Evolutionary conservation across 257 asterid genomes (phyloP).

Genomic region (Apocynum venetum): DNA sequence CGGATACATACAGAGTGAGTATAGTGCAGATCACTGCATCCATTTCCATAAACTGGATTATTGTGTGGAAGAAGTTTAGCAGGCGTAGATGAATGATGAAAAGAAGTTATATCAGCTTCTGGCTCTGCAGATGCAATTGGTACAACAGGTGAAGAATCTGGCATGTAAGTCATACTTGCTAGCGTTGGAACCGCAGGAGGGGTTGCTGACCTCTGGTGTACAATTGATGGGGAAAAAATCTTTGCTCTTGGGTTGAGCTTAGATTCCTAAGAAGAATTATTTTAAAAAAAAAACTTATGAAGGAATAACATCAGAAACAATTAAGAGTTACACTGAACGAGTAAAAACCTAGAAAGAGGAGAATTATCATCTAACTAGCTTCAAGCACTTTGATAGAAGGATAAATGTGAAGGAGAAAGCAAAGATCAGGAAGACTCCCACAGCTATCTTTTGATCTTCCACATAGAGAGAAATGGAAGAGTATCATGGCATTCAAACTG

Average conservation of each 20-base stretch:
- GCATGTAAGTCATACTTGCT: conserved; percentile 36
- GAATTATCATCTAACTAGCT: background rate
- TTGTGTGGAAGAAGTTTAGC: conserved; percentile 46
- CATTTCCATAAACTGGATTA: conserved; percentile 40
- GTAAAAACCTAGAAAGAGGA: background rate
- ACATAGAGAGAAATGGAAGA: background rate
- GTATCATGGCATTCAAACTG: background rate
- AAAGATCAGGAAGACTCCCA: background rate
- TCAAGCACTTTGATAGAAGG: background rate
- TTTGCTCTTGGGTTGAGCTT: conserved; percentile 92
- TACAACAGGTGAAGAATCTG: conserved; percentile 35
- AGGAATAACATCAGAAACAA: background rate
- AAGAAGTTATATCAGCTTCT: conserved; percentile 44
- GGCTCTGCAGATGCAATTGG: conserved; percentile 45
- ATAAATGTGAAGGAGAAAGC: background rate
- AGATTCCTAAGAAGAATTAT: conserved; percentile 45
- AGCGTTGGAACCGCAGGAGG: conserved; percentile 49
- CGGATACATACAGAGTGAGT: conserved; percentile 54
- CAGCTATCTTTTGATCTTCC: background rate
- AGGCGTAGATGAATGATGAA: conserved; percentile 46
- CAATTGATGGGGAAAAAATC: conserved; percentile 62
- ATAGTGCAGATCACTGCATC: conserved; percentile 41
- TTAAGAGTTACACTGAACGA: background rate
- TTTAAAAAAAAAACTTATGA: background rate
- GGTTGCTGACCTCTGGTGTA: conserved; percentile 40